These are phyloP conservation scores for Aspergillus sp. DNA, from an alignment of 2,329 filamentous ascomycete genomes.

Conservation along the genomic window DNA sequence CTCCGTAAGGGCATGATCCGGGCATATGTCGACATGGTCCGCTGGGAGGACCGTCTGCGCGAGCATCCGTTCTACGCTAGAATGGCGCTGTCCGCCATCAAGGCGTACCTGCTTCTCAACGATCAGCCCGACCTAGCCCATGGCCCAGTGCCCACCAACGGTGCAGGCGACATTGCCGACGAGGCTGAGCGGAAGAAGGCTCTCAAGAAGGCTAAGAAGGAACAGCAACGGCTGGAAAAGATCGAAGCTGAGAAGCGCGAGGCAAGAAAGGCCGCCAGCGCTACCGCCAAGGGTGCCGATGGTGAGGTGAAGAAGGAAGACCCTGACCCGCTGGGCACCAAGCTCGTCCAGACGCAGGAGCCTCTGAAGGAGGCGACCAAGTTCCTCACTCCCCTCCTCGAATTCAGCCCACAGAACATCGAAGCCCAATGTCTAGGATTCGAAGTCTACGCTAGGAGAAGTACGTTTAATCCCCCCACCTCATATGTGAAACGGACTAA, in stretches of 20 bases:
- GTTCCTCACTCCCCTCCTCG: constrained; percentile 76
- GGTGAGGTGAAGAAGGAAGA: constrained; percentile 80
- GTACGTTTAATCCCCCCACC: constrained; percentile 52
- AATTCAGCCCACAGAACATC: constrained; percentile 76
- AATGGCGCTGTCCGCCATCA: constrained; percentile 76
- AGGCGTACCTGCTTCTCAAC: constrained; percentile 74
- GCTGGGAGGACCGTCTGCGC: constrained; percentile 88
- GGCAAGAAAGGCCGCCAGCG: constrained; percentile 70
- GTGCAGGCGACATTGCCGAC: constrained; percentile 49
- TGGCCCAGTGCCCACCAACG: constrained; percentile 54
- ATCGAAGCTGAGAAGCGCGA: constrained; percentile 82
- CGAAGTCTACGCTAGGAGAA: constrained; percentile 80
- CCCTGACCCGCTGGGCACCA: constrained; percentile 78
- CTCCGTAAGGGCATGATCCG: constrained; percentile 94
- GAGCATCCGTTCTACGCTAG: constrained; percentile 92
- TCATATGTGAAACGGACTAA: constrained; percentile 24
- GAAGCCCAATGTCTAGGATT: constrained; percentile 84
- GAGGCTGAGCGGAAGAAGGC: constrained; percentile 78
- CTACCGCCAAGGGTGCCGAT: constrained; percentile 56
- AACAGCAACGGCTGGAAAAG: constrained; percentile 70
- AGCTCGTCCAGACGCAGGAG: constrained; percentile 75
- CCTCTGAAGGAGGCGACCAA: constrained; percentile 85
- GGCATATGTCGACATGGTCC: constrained; percentile 92
- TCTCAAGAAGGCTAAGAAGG: constrained; percentile 84
- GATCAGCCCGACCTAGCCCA: constrained; percentile 70